These are phyloP conservation scores for Penicillium digitatum DNA, from an alignment of 2,329 filamentous ascomycete genomes.

Conservation along the genomic window DNA sequence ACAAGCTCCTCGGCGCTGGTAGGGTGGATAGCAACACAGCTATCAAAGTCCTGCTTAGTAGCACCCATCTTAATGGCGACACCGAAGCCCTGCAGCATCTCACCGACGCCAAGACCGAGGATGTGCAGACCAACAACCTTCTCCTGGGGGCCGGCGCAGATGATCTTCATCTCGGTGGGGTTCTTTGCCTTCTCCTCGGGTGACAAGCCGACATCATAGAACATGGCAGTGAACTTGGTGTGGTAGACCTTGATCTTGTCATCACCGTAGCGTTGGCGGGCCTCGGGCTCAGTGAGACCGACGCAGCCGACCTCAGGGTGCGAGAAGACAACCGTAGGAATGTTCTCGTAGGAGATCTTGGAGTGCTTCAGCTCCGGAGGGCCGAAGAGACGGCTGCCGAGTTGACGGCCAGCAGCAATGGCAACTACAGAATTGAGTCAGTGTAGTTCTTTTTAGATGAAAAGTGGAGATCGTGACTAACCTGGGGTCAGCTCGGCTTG, in stretches of 20 bases:
- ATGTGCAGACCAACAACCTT: conserved; percentile 52
- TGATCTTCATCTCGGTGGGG: conserved; percentile 51
- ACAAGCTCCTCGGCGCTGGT: conserved; percentile 74
- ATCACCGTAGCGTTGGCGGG: conserved; percentile 46
- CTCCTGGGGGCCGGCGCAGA: conserved; percentile 48
- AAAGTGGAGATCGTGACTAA: conserved; percentile 21
- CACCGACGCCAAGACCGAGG: conserved; percentile 46
- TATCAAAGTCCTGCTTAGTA: conserved; percentile 72
- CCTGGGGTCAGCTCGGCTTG: conserved; percentile 51
- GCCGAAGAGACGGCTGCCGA: conserved; percentile 50
- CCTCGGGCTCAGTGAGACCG: conserved; percentile 50
- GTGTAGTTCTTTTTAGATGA: background rate
- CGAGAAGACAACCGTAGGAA: conserved; percentile 52
- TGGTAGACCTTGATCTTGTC: conserved; percentile 51
- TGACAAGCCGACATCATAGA: conserved; percentile 44
- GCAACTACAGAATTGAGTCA: conserved; percentile 36
- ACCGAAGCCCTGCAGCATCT: conserved; percentile 74
- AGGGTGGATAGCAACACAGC: conserved; percentile 71
- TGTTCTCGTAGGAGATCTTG: conserved; percentile 48
- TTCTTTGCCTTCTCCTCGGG: conserved; percentile 48
- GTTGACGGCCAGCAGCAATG: conserved; percentile 50
- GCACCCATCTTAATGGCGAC: conserved; percentile 77
- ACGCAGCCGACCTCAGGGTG: conserved; percentile 50
- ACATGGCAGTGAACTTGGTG: conserved; percentile 50
- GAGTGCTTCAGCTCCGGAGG: conserved; percentile 43